A percentile compares a stretch with the other conserved stretches of the same genome.
Evolutionary conservation across 2,329 filamentous ascomycete species (phyloP).

Genomic region (Sclerotinia borealis): DNA sequence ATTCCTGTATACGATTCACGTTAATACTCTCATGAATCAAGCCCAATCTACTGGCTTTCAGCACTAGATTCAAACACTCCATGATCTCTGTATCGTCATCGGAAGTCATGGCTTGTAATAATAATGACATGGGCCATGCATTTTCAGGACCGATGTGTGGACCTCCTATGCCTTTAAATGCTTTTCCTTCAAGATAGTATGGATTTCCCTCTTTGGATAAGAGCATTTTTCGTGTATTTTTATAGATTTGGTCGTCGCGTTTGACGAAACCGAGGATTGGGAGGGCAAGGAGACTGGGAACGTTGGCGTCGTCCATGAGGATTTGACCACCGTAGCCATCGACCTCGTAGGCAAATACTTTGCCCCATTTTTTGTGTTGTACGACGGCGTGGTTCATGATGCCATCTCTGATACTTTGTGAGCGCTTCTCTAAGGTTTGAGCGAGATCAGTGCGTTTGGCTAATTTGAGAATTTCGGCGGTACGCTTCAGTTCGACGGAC

Average conservation of each 20-base stretch:
- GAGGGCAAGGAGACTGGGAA: conserved; percentile 72
- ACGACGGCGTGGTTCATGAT: conserved; percentile 83
- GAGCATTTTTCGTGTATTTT: conserved; percentile 76
- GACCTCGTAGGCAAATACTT: conserved; percentile 82
- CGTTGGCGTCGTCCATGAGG: conserved; percentile 85
- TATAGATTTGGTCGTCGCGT: conserved; percentile 62
- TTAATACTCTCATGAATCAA: conserved; percentile 90
- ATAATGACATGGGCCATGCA: conserved; percentile 94
- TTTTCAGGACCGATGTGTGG: conserved; percentile 76
- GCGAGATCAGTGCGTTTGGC: conserved; percentile 48
- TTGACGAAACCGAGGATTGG: conserved; percentile 72
- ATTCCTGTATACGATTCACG: conserved; percentile 61
- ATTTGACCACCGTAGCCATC: conserved; percentile 80
- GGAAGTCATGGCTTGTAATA: conserved; percentile 86
- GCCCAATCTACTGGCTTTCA: conserved; percentile 68
- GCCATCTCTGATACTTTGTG: conserved; percentile 62
- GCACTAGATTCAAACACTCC: conserved; percentile 65
- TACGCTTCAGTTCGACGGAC: conserved; percentile 75
- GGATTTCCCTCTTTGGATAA: conserved; percentile 54
- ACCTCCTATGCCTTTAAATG: conserved; percentile 79
- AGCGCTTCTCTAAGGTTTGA: conserved; percentile 51
- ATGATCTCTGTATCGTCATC: conserved; percentile 77
- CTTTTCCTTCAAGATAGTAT: conserved; percentile 72
- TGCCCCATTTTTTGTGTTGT: conserved; percentile 64
- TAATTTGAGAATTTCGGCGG: conserved; percentile 60